These are phyloP conservation scores for Calonectria honghensis DNA, from an alignment of 2,329 filamentous ascomycete species.

Conservation along the genomic window DNA sequence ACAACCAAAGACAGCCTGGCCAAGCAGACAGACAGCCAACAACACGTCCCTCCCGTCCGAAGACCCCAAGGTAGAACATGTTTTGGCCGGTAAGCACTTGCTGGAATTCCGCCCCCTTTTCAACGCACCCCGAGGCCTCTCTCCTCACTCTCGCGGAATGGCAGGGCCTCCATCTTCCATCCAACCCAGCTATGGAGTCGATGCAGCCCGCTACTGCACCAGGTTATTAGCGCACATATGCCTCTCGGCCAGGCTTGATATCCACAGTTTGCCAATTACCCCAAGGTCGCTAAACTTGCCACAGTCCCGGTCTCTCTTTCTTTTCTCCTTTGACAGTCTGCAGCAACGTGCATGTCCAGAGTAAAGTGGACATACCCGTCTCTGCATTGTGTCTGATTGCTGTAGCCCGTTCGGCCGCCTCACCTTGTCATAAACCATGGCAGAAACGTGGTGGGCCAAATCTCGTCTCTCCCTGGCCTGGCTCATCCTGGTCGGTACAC, in stretches of 20 bases:
- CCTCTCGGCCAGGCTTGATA: constrained; percentile 45
- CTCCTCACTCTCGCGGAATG: constrained; percentile 41
- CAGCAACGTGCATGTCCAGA: neutral
- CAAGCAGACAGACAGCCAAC: constrained; percentile 39
- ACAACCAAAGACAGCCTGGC: neutral
- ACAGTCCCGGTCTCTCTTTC: constrained; percentile 24
- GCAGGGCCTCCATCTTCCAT: constrained; percentile 45
- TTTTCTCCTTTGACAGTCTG: constrained; percentile 19
- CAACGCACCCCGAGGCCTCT: constrained; percentile 28
- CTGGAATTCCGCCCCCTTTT: constrained; percentile 46
- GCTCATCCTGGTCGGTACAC: constrained; percentile 29
- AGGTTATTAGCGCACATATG: constrained; percentile 48
- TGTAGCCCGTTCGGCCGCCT: constrained; percentile 26
- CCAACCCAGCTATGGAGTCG: constrained; percentile 33
- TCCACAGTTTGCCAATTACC: constrained; percentile 40
- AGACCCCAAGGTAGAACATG: constrained; percentile 12
- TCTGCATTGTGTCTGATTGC: constrained; percentile 20
- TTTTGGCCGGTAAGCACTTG: constrained; percentile 24
- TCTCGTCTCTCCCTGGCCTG: constrained; percentile 23
- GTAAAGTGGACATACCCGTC: constrained; percentile 8
- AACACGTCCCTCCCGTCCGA: constrained; percentile 6
- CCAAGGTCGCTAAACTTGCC: constrained; percentile 34
- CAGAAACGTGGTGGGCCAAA: constrained; percentile 28
- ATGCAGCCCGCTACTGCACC: constrained; percentile 54
- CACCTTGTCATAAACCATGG: constrained; percentile 19